Evolutionary conservation across 2,329 filamentous ascomycete species (phyloP), one percentile per base, ranked within the genome.

Genomic region (Colletotrichum costaricense): DNA sequence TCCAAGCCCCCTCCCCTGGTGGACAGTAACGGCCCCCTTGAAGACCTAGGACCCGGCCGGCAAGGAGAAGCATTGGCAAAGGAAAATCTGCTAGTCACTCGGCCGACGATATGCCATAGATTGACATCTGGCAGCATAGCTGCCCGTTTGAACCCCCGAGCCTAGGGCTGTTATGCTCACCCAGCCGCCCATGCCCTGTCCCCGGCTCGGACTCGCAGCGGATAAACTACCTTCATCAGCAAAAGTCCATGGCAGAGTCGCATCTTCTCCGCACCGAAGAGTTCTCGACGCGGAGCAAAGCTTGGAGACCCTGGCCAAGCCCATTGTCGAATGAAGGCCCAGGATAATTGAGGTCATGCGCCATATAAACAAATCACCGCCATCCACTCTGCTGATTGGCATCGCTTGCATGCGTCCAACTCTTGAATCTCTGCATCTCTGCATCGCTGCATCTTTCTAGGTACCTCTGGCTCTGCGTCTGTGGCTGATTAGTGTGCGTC

Each of bases 181-280:
- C 26, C 12, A 55, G 22, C 55, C 33, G n/a, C 59, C 57, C 56
- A 74, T 59, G 62, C 38, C 38, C 68, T 67, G 19, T 55, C 38
- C 68, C 67, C 57, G 49, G 62, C 26, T 63, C 46, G 16, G 38
- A 35, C 54, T 55, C 22, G 63, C 68, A 63, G 68, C 72, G 72
- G 72, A 59, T 72, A 74, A 74, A 74, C 72, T 54, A 55, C 54
- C 52, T 46, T 72, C 49, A 72, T 72, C 42, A 63, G 68, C 68
- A 74, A 74, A 67, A 63, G 59, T 72, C 46, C 57, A 42, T 54
- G 38, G 38, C 63, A 66, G 54, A 65, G 70, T 70, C 26, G 60
- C 67, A 73, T 73, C 60, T 62, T 73, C 70, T 73, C 72, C 68
- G 63, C 72, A 67, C 42, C 68, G 26, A 60, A 38, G 63, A 67